Evolutionary conservation across 1,139 yeast genomes (phyloP).

Genomic region (Scheffersomyces cryptocercus): DNA sequence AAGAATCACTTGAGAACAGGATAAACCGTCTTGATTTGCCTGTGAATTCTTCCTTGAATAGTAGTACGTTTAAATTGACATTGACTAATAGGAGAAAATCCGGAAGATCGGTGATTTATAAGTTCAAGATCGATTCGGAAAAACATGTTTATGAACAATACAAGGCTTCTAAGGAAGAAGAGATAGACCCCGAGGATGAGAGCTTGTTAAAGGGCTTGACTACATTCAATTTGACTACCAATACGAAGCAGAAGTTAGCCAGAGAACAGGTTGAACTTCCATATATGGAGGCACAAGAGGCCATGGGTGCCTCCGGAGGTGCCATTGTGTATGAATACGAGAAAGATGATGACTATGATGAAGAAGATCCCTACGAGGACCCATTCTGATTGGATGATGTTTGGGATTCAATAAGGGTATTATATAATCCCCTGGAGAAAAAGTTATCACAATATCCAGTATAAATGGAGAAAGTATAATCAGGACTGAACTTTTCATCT

Average conservation of each 20-base stretch:
- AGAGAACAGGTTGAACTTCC: slow-evolving; percentile 88
- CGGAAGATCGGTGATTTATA: slow-evolving; percentile 70
- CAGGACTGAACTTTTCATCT: no score
- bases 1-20: slow-evolving; percentile 49
- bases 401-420: no score
- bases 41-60: slow-evolving; percentile 44
- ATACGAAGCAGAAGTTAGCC: slow-evolving; percentile 71
- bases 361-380: slow-evolving; percentile 96
- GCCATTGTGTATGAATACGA: slow-evolving; percentile 94
- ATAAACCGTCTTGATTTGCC: slow-evolving; percentile 52
- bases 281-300: slow-evolving; percentile 79
- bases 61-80: slow-evolving; percentile 43
- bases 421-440: not conserved
- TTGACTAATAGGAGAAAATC: slow-evolving; percentile 77
- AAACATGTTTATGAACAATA: slow-evolving; percentile 52
- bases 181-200: slow-evolving; percentile 25
- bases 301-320: slow-evolving; percentile 71
- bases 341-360: slow-evolving; percentile 86
- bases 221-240: slow-evolving; percentile 82
- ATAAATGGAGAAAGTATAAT: no score
- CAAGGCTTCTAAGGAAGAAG: slow-evolving; percentile 21
- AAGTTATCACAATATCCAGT: no score
- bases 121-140: slow-evolving; percentile 51
- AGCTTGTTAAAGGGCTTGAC: slow-evolving; percentile 69
- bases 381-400: slow-evolving; percentile 56